Conservation (phyloP, 176 grass and related monocot species). For the Alopecurus myosuroides region DNA sequence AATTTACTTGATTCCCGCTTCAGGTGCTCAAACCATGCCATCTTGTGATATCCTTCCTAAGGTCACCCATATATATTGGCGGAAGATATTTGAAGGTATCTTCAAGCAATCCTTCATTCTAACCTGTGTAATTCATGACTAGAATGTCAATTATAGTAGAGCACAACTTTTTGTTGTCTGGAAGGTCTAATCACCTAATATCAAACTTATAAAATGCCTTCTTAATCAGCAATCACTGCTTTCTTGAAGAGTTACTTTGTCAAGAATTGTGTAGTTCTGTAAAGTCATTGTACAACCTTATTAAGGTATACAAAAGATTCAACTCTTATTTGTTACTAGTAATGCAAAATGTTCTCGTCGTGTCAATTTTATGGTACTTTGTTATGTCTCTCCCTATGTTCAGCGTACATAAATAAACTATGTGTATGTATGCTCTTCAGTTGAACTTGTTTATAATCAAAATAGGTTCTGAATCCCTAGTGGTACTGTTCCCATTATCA, state of each 20-base stretch:
- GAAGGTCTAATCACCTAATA: not conserved
- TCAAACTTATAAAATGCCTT: not conserved
- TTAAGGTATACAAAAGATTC: not conserved
- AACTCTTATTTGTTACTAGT: not conserved
- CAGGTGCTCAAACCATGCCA: constrained; percentile 62
- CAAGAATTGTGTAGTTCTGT: not conserved
- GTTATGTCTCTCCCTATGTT: not conserved
- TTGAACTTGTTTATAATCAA: constrained; percentile 18
- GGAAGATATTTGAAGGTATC: constrained; percentile 95
- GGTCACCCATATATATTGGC: constrained; percentile 74
- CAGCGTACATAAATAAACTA: not conserved
- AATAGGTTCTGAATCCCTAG: not conserved
- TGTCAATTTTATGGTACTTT: not conserved
- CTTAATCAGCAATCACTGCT: not conserved
- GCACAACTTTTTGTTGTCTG: not conserved
- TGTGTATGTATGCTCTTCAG: not conserved
- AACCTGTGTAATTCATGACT: not conserved
- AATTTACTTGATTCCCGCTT: constrained; percentile 19
- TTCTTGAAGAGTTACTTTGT: not conserved
- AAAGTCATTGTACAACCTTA: not conserved
- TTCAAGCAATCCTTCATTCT: not conserved
- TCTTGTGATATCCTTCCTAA: constrained; percentile 57
- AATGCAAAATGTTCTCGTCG: not conserved
- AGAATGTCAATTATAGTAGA: not conserved
- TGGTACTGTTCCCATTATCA: constrained; percentile 19